Evolutionary conservation across 257 asterid genomes (phyloP).

Genomic region (Capsicum rhomboideum): DNA sequence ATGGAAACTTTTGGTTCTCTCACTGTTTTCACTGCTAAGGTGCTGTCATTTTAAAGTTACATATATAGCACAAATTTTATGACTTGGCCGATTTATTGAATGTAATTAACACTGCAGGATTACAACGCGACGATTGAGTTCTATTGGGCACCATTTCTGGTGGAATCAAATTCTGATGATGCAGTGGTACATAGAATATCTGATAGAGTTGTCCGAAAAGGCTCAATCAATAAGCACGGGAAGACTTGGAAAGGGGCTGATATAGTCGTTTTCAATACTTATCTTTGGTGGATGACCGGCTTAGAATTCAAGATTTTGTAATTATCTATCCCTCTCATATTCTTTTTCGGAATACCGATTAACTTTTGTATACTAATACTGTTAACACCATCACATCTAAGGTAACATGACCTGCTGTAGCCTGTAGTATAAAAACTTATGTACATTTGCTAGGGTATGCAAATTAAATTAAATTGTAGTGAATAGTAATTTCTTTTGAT

Average conservation of each 20-base stretch:
- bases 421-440: too few species aligned
- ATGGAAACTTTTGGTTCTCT: constrained; percentile 30
- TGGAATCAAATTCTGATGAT: constrained; percentile 82
- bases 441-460: too few species aligned
- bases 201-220: constrained; percentile 52
- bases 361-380: too few species aligned
- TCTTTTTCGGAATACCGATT: neutral
- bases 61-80: neutral
- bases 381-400: too few species aligned
- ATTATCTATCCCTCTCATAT: neutral
- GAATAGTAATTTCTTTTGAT: neutral
- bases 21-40: constrained; percentile 70
- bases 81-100: neutral
- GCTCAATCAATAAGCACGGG: constrained; percentile 61
- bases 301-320: constrained; percentile 43
- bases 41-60: neutral
- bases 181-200: constrained; percentile 40
- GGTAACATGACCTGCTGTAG: too few species aligned
- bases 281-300: constrained; percentile 81
- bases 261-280: constrained; percentile 67
- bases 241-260: constrained; percentile 65
- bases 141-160: constrained; percentile 83
- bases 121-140: constrained; percentile 69
- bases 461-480: too few species aligned
- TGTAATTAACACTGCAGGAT: constrained; percentile 28